Base-by-base conservation (phyloP, 2,329 filamentous ascomycete genomes). In the Lachnellula suecica region DNA sequence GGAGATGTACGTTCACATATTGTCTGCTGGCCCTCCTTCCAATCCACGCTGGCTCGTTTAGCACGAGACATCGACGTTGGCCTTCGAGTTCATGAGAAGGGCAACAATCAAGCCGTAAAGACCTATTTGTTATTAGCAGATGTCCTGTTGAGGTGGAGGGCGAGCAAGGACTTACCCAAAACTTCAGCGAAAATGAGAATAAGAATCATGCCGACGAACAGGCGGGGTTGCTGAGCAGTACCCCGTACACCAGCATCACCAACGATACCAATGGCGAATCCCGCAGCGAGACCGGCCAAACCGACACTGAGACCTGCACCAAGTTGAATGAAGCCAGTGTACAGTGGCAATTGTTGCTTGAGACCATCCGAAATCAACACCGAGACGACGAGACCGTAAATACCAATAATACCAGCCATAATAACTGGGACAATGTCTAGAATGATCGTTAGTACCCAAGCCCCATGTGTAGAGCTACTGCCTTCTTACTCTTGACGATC, bases 321-420 rank as follows among this genome's bases (percentile, higher is more conserved):
- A 56, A 93, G 83, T 73, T 93, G 89, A 67, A 93, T 89, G 77
- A 93, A 92, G 56, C 87, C 86, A 51, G 88, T 91, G 76, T 87
- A 93, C 57, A 94, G 81, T 56, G 89, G 79, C 57, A 88, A 75
- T 60, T 83, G 71, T 74, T 93, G 88, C 65, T 79, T 80, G 60
- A 94, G 78, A 66, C 84, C 85, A 72, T 91, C 88, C 69, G 89
- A 91, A 70, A 94, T 91, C 68, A 94, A 77, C 72, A 94, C 89
- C 17, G 89, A 92, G 57, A 93, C 89, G 75, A 94, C 89, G 62
- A 94, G 83, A 68, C 89, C 89, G 79, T 94, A 99, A 75, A 99
- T 97, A 88, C 91, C 94, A 77, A 99, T 97, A 77, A 99, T 99
- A 97, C 94, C 94, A 82, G 94, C 94, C 94, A 99, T 99, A 86